Evolutionary conservation across 2,329 filamentous ascomycete species (phyloP), one percentile per base, ranked within the genome.

Genomic region (Cyphellophora europaea): DNA sequence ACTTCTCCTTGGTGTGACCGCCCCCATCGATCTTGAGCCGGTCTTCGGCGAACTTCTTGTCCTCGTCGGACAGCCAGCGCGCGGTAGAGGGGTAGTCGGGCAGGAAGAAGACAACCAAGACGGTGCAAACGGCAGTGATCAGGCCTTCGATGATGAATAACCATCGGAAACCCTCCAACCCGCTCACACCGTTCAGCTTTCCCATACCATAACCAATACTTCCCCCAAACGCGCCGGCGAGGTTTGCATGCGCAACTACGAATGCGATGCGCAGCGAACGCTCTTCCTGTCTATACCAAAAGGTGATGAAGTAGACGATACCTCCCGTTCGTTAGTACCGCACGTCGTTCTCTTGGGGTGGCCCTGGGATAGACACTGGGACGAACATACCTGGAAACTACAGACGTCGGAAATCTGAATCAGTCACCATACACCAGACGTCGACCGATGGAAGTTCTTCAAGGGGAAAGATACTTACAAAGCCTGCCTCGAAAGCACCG

Each of bases 241-340:
- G 69, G 53, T 71, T 73, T 13, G 53, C 75, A 58, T 61, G 76
- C 52, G 50, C 70, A 23, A 71, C 53, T 46, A 67, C 61, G 42
- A 70, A 63, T 0, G 71, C 69, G 51, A 82, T 70, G 5, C 75
- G 71, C 49, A 75, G 68, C 2, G 67, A 68, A 14, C 71, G 61
- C 50, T 78, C 72, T 3, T 71, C 65, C 5, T 64, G 61, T 11
- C 68, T 66, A 47, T 75, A 76, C 71, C 74, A 79, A 61, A 74
- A 74, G 2, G 69, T 72, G 4, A 77, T 55, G 37, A 76, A 72
- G 48, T 71, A 76, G 19, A 71, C 63, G 6, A 74, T 19, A 33
- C 38, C 63, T 0, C 66, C n/a, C n/a, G n/a, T n/a, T n/a, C n/a
- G n/a, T n/a, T n/a, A n/a, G n/a, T n/a, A n/a, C n/a, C n/a, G n/a